Base-by-base conservation (phyloP, 257 asterid species). In the Jacaranda mimosifolia region DNA sequence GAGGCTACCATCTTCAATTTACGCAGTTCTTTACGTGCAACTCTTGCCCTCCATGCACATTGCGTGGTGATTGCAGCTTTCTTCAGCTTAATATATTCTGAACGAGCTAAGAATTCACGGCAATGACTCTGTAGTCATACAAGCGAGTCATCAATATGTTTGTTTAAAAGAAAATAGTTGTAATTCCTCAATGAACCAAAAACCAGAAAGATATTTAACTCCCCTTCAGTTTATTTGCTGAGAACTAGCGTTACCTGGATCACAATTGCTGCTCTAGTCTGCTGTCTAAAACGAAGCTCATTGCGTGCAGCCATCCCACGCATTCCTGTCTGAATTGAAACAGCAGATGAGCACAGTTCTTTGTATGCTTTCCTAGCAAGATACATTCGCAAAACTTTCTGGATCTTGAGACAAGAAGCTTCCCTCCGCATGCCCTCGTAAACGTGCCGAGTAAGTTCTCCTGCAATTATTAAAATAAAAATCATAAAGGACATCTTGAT, bases 271-370 rank as follows among this genome's bases (percentile, higher is more conserved):
- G 98, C 99, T 74, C 70, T 90, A n/a, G 96, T 93, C 81, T 87
- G 94, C 84, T 82, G 79, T 86, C 94, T 92, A 81, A 89, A 90
- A 52, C 91, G 97, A 79, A 96, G 97, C 86, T 90, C 97, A 72
- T 86, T 84, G 40, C 96, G 93, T 52, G 99, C 97, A 82, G 94
- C 95, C 98, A 96, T 91, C 56, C 98, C 98, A 70, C 98, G 95
- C 87, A 96, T 83, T 74, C 99, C 99, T 59, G 95, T 82, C 89
- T 96, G 98, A 86, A 93, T 80, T 63, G 89, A 86, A 77, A 91
- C 79, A 79, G 97, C 94, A 76, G 97, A 87, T 17, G 86, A 85
- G 89, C 70, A 85, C 70, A 84, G 82, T 76, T 88, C 97, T 79
- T 77, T 89, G 85, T 90, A 96, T 63, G 92, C 89, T 86, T 93